Evolutionary conservation across 192 early-diverging fungal genomes (phyloP), one percentile per base, ranked within the genome.

Genomic region (Coemansia aciculifera): DNA sequence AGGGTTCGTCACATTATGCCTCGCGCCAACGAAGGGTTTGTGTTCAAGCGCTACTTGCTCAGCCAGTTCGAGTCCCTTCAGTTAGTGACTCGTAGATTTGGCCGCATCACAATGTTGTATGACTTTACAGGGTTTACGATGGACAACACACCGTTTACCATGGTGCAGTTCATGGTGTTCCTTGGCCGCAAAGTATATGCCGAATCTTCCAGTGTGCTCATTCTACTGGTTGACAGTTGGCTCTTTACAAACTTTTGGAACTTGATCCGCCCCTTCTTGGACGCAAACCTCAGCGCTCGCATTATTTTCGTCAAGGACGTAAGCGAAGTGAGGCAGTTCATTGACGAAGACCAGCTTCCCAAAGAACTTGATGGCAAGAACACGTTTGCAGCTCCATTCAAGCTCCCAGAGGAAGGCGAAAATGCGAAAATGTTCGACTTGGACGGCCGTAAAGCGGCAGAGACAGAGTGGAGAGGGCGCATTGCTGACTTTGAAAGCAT

Each of bases 171-270:
- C 21, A 62, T 81, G 64, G 66, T 81, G 0, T 32, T 44, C 8
- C 37, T 81, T 36, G 79, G 79, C 2, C 64, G 69, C 36, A 69
- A 68, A 39, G 65, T 68, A 32, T 81, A 76, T 34, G 74, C 74
- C 8, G 79, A 81, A 24, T 29, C 66, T 4, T 70, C 79, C 8
- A 73, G 79, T 27, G 65, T 81, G 24, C 64, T 81, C 12, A 71
- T 81, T 36, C 63, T 81, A 46, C 51, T 81, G 64, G 79, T 81
- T 3, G 79, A 81, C 39, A 81, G 71, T 71, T 81, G 79, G 79
- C 64, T 81, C n/a, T 81, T 81, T 69, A 62, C 43, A 29, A 81
- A 81, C 46, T 72, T 76, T 40, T 81, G 79, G 79, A 71, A 34
- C 48, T 63, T 81, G 6, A 64, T 81, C 29, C 74, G 74, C 1